These are phyloP conservation scores for Rutstroemia sp. DNA, from an alignment of 2,329 filamentous ascomycete species.

Conservation along the genomic window DNA sequence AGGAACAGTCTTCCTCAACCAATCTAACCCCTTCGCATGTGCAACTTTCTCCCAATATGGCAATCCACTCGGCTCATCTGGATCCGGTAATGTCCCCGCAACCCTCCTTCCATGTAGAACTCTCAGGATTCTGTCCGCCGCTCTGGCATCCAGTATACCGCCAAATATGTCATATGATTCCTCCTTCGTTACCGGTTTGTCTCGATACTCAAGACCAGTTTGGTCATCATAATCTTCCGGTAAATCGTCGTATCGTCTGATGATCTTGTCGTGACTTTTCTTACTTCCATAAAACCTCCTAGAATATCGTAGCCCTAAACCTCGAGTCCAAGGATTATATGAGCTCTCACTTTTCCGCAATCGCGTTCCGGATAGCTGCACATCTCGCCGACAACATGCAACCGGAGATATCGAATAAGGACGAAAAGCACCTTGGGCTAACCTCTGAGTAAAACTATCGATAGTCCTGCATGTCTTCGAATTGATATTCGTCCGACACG, in stretches of 20 bases:
- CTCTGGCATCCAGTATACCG: conserved; percentile 34
- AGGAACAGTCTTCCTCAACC: conserved; percentile 45
- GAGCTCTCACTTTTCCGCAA: not conserved
- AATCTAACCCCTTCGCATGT: conserved; percentile 42
- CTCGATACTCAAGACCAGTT: conserved; percentile 45
- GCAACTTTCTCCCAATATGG: conserved; percentile 27
- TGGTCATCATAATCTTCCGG: conserved; percentile 49
- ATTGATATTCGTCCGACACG: conserved; percentile 18
- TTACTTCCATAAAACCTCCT: conserved; percentile 5
- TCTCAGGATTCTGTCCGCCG: conserved; percentile 47
- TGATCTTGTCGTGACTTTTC: not conserved
- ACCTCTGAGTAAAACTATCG: conserved; percentile 20
- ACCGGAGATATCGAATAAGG: conserved; percentile 12
- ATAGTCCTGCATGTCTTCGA: conserved; percentile 16
- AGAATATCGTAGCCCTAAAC: conserved; percentile 3
- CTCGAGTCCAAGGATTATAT: not conserved
- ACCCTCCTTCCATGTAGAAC: conserved; percentile 57
- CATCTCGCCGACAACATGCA: not conserved
- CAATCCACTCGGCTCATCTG: conserved; percentile 32
- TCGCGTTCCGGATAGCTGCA: not conserved
- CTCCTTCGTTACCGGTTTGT: conserved; percentile 39
- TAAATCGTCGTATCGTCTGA: conserved; percentile 45
- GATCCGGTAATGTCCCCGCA: conserved; percentile 56
- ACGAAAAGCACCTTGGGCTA: conserved; percentile 15
- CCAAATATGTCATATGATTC: conserved; percentile 47